Evolutionary conservation across 371 early-diverging fungal genomes (phyloP).

Genomic region (Mortierella sp.): DNA sequence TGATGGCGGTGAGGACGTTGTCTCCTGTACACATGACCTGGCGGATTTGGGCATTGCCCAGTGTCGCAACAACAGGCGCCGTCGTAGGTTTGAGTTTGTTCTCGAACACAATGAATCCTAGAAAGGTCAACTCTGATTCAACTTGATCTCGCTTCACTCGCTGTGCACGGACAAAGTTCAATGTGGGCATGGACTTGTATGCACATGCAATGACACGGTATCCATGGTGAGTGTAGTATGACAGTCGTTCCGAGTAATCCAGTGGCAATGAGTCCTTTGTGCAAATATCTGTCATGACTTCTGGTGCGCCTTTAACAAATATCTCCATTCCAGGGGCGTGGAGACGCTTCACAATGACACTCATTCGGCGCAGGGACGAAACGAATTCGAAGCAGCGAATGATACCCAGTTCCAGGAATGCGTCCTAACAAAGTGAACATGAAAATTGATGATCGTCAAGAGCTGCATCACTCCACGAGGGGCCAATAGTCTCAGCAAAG

Average conservation of each 20-base stretch:
- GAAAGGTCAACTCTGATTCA: constrained; percentile 86
- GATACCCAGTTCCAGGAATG: constrained; percentile 86
- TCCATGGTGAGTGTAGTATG: constrained; percentile 92
- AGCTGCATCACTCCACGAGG: too few relatives aligned
- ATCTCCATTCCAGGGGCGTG: constrained; percentile 79
- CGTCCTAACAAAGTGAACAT: constrained; percentile 5
- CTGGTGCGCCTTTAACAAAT: constrained; percentile 98
- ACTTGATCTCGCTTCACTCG: constrained; percentile 85
- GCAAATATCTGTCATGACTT: constrained; percentile 91
- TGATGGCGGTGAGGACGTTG: constrained; percentile 96
- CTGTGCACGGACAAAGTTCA: constrained; percentile 83
- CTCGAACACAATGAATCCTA: constrained; percentile 98
- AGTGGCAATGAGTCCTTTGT: constrained; percentile 78
- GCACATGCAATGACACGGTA: constrained; percentile 97
- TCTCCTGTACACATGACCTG: constrained; percentile 99
- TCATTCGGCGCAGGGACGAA: constrained; percentile 91
- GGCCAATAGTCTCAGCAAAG: too few relatives aligned
- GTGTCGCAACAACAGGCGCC: constrained; percentile 78
- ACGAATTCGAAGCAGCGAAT: constrained; percentile 97
- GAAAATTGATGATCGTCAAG: too few relatives aligned
- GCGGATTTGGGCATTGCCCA: constrained; percentile 89
- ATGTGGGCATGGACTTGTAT: constrained; percentile 71
- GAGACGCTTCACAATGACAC: constrained; percentile 86
- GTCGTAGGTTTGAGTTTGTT: constrained; percentile 97
- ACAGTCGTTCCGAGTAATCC: constrained; percentile 84